A percentile compares a stretch with the other conserved stretches of the same genome.
These are phyloP conservation scores for Cucumis hystrix DNA, from an alignment of 306 rosid genomes.

Conservation along the genomic window DNA sequence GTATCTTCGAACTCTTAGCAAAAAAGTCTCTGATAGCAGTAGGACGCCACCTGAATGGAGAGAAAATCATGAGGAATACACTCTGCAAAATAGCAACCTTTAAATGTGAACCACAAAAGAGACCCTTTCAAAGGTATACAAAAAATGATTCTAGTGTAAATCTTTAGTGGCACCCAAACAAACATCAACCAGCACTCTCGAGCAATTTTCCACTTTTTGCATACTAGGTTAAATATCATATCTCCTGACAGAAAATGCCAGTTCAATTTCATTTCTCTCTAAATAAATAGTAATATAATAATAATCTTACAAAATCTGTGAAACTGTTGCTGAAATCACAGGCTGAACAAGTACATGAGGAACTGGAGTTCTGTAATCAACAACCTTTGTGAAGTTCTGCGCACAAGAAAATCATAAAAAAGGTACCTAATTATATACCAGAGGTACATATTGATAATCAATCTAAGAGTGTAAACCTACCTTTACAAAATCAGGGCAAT, in stretches of 20 bases:
- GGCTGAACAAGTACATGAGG: conserved; percentile 59
- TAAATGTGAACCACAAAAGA: not conserved
- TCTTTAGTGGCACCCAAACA: not conserved
- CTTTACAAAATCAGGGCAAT: conserved; percentile 36
- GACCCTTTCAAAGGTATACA: too few relatives aligned
- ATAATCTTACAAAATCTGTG: conserved; percentile 51
- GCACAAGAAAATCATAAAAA: not conserved
- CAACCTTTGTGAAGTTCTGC: conserved; percentile 42
- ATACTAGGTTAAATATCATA: not conserved
- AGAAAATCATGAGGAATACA: not conserved
- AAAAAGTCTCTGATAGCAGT: conserved; percentile 35
- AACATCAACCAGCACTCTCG: not conserved
- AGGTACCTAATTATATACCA: not conserved
- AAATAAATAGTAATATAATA: not conserved
- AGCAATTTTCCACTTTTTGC: not conserved
- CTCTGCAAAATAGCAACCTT: not conserved
- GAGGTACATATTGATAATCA: not conserved
- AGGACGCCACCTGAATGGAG: conserved; percentile 32
- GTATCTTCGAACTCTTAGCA: conserved; percentile 44
- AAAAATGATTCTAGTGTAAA: not conserved
- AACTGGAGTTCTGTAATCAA: conserved; percentile 23
- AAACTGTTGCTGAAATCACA: conserved; percentile 51
- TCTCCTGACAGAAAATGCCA: not conserved
- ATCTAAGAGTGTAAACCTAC: conserved; percentile 12
- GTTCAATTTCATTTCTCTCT: not conserved